These are phyloP conservation scores for Lagenidium giganteum DNA, from an alignment of 352 stramenopile species.

Conservation along the genomic window DNA sequence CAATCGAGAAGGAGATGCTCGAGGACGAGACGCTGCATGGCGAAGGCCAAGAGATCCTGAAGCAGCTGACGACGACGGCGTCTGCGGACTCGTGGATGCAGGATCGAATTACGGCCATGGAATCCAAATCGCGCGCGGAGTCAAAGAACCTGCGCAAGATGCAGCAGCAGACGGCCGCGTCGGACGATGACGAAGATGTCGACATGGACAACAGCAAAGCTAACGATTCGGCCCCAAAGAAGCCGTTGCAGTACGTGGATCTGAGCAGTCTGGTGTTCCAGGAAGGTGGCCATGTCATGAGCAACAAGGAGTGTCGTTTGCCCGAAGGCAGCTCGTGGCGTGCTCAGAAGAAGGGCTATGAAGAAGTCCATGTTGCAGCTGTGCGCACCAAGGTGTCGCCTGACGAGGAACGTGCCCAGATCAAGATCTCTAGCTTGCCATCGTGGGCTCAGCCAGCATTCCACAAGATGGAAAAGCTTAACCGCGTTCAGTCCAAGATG, in stretches of 20 bases:
- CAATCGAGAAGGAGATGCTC: conserved; percentile 89
- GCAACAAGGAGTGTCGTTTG: conserved; percentile 96
- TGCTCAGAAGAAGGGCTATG: conserved; percentile 96
- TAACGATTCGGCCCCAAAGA: conserved; percentile 31
- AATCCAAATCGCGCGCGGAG: conserved; percentile 77
- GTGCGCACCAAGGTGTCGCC: conserved; percentile 76
- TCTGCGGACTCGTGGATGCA: conserved; percentile 94
- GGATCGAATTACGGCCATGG: conserved; percentile 86
- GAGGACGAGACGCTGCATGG: conserved; percentile 82
- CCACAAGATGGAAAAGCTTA: conserved; percentile 96
- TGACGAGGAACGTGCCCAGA: conserved; percentile 68
- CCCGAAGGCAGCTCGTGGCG: conserved; percentile 96
- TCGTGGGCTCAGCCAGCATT: conserved; percentile 96
- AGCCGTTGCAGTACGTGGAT: conserved; percentile 89
- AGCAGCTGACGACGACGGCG: conserved; percentile 85
- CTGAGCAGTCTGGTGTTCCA: conserved; percentile 94
- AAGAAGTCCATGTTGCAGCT: conserved; percentile 99
- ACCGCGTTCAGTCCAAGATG: conserved; percentile 99
- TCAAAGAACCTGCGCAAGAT: conserved; percentile 78
- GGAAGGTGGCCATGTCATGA: conserved; percentile 97
- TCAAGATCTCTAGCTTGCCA: conserved; percentile 91
- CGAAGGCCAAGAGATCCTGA: conserved; percentile 85
- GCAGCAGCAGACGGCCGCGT: conserved; percentile 41
- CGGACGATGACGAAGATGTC: conserved; percentile 39
- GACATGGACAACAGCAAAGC: conserved; percentile 31